Evolutionary conservation across 1,284 basidiomycete species (phyloP).

Genomic region (Mycena citricolor): DNA sequence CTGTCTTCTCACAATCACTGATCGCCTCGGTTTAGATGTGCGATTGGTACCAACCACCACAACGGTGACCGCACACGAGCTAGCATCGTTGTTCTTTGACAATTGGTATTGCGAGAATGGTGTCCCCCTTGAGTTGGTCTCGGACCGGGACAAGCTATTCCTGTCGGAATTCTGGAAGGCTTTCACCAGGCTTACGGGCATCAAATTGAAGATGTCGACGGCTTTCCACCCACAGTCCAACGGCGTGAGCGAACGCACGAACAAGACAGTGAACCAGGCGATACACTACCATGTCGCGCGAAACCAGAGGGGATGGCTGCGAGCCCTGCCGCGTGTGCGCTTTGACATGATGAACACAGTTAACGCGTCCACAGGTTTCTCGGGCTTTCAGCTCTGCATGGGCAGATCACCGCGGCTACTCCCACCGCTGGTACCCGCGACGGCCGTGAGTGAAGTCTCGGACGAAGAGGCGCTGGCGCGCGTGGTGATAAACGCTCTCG

Average conservation of each 20-base stretch:
- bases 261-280: slow-evolving; percentile 21
- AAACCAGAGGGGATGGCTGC: slow-evolving; percentile 38
- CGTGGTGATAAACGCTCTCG: slow-evolving; percentile 30
- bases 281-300: slow-evolving; percentile 27
- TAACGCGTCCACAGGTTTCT: slow-evolving; percentile 31
- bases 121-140: slow-evolving; percentile 26
- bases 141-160: slow-evolving; percentile 33
- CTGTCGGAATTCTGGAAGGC: slow-evolving; percentile 24
- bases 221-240: slow-evolving; percentile 40
- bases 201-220: slow-evolving; percentile 33
- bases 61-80: slow-evolving; percentile 29
- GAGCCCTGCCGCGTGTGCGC: slow-evolving; percentile 33
- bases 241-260: slow-evolving; percentile 12
- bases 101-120: slow-evolving; percentile 37
- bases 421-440: slow-evolving; percentile 24
- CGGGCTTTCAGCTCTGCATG: slow-evolving; percentile 33
- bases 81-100: slow-evolving; percentile 31
- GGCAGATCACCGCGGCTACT: slow-evolving; percentile 29
- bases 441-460: too few relatives aligned
- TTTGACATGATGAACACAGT: slow-evolving; percentile 41
- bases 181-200: slow-evolving; percentile 28
- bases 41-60: slow-evolving; percentile 31
- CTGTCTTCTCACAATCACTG: slow-evolving; percentile 41
- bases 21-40: slow-evolving; percentile 37
- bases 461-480: too few relatives aligned